These are phyloP conservation scores for Trypethelium eluteriae DNA, from an alignment of 495 filamentous ascomycete species.

Conservation along the genomic window DNA sequence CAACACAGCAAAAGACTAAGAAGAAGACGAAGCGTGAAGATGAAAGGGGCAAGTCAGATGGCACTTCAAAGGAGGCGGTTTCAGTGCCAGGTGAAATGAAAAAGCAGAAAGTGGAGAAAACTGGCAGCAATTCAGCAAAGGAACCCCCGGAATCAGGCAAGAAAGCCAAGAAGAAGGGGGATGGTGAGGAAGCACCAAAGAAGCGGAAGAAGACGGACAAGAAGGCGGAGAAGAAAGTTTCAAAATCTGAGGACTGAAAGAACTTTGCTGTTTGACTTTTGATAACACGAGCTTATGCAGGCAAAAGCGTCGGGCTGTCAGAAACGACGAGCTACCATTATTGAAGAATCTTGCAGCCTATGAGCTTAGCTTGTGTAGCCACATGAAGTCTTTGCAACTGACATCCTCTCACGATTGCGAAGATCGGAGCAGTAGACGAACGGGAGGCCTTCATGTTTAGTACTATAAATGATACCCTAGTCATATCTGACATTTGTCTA, in stretches of 20 bases:
- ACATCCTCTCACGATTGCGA: too few species aligned
- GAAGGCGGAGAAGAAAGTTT: constrained; percentile 5
- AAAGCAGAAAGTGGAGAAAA: constrained; percentile 17
- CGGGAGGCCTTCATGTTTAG: too few species aligned
- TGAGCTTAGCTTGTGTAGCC: too few species aligned
- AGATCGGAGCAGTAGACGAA: too few species aligned
- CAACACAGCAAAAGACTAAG: constrained; percentile 22
- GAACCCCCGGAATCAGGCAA: not conserved
- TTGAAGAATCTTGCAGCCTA: too few species aligned
- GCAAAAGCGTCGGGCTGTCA: too few species aligned
- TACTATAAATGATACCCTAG: too few species aligned
- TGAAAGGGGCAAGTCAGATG: constrained; percentile 13
- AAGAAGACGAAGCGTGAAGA: constrained; percentile 24
- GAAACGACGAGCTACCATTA: too few species aligned
- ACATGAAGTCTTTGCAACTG: too few species aligned
- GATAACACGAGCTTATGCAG: too few species aligned
- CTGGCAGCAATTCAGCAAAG: not conserved
- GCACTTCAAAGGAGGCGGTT: not conserved
- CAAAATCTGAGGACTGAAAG: not conserved
- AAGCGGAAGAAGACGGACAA: constrained; percentile 8
- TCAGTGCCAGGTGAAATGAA: constrained; percentile 8
- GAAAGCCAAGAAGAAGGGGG: not conserved
- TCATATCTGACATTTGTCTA: too few species aligned
- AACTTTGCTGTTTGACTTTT: too few species aligned
- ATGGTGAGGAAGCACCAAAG: not conserved